Conservation (phyloP, 345 rosid genomes). For the Euphorbia tirucalli region DNA sequence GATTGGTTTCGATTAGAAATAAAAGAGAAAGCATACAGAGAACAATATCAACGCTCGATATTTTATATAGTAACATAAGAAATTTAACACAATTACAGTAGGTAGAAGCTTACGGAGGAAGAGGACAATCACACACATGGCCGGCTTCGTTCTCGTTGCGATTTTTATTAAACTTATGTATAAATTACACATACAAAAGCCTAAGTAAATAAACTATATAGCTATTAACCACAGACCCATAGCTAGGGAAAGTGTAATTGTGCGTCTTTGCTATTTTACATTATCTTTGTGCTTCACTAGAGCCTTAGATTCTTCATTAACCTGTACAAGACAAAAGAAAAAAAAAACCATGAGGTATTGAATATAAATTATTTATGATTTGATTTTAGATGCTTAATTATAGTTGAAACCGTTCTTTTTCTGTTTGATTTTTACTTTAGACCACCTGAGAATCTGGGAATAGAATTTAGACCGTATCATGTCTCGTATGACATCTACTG, state of each 20-base stretch:
- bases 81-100: slow-evolving; percentile 12
- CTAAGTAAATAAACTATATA: not conserved
- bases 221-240: not conserved
- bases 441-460: not conserved
- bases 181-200: not conserved
- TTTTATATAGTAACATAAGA: not conserved
- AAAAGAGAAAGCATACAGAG: not conserved
- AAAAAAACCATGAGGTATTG: too few relatives aligned
- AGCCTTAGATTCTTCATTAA: slow-evolving; percentile 59
- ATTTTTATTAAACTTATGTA: not conserved
- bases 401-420: not conserved
- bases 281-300: slow-evolving; percentile 29
- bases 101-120: slow-evolving; percentile 11
- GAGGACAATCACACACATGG: not conserved
- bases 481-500: not conserved
- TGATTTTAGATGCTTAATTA: not conserved
- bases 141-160: not conserved
- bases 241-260: not conserved
- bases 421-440: not conserved
- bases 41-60: too few relatives aligned
- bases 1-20: not conserved
- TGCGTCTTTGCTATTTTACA: not conserved
- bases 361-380: too few relatives aligned
- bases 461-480: not conserved
- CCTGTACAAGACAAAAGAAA: slow-evolving; percentile 35